Evolutionary conservation across 2,329 filamentous ascomycete genomes (phyloP).

Genomic region (Colletotrichum abscissum): DNA sequence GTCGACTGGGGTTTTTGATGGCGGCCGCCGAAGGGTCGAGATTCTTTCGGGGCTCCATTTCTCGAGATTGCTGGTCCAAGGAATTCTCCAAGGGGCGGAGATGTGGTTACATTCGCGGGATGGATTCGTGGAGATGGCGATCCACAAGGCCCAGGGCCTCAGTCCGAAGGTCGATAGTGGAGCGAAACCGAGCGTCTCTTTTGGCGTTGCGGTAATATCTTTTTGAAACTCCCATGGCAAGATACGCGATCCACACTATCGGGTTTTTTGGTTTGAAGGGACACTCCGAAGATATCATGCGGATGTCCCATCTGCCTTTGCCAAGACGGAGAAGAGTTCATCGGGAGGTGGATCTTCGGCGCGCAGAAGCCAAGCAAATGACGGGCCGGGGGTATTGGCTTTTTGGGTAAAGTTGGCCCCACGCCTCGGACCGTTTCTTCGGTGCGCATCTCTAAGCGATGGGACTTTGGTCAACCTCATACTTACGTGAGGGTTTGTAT

Average conservation of each 20-base stretch:
- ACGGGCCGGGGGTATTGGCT: background rate
- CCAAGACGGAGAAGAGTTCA: background rate
- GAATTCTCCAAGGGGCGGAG: slow-evolving; percentile 19
- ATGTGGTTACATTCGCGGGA: slow-evolving; percentile 12
- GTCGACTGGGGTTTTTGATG: background rate
- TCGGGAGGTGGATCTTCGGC: background rate
- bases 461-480: no score
- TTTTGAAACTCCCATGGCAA: accelerated
- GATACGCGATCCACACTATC: background rate
- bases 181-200: background rate
- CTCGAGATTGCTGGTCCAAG: background rate
- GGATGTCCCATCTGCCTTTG: background rate
- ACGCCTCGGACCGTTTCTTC: no score
- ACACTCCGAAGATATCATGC: background rate
- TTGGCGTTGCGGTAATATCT: background rate
- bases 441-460: no score
- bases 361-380: background rate
- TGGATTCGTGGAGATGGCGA: background rate
- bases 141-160: background rate
- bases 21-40: background rate
- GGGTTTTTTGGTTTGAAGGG: background rate
- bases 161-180: background rate
- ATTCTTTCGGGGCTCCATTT: background rate
- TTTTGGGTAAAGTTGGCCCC: no score
- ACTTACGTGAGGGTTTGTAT: no score